Conservation (phyloP, 495 filamentous ascomycete genomes). For the Talaromyces trachyspermus region DNA sequence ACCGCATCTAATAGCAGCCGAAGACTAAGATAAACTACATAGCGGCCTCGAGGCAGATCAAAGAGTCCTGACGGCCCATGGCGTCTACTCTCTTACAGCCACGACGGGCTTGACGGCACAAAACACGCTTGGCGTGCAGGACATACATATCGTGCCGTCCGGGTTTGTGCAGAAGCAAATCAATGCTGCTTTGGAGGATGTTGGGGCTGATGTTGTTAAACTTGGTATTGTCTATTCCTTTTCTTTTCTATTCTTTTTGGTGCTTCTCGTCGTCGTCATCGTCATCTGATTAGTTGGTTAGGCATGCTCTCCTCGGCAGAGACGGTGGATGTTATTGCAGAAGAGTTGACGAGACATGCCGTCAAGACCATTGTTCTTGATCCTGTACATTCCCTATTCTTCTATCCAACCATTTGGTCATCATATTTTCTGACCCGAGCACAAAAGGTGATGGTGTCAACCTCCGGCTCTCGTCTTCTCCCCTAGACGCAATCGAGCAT, state of each 20-base stretch:
- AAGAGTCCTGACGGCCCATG: slow-evolving; percentile 85
- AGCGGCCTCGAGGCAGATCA: slow-evolving; percentile 97
- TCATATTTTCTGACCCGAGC: slow-evolving; percentile 9
- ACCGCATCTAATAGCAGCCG: slow-evolving; percentile 4
- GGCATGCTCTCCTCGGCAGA: slow-evolving; percentile 84
- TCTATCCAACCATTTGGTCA: slow-evolving; percentile 2
- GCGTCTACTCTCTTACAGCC: slow-evolving; percentile 92
- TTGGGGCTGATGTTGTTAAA: slow-evolving; percentile 87
- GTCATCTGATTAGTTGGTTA: too few relatives aligned
- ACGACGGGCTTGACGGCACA: slow-evolving; percentile 93
- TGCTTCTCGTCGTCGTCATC: background rate
- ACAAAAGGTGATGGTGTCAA: slow-evolving; percentile 82
- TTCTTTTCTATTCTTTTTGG: background rate
- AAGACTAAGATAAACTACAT: slow-evolving; percentile 6
- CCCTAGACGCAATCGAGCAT: slow-evolving; percentile 58
- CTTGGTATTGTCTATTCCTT: slow-evolving; percentile 50
- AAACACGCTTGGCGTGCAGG: slow-evolving; percentile 78
- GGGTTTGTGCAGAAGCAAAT: slow-evolving; percentile 80
- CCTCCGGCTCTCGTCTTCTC: slow-evolving; percentile 70
- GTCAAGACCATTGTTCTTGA: slow-evolving; percentile 68
- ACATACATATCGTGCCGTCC: slow-evolving; percentile 71
- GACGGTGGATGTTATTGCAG: slow-evolving; percentile 67
- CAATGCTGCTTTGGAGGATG: slow-evolving; percentile 71
- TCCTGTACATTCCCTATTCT: slow-evolving; percentile 49
- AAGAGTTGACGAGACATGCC: slow-evolving; percentile 52